Evolutionary conservation across 345 rosid genomes (phyloP).

Genomic region (Eutrema heterophyllum): DNA sequence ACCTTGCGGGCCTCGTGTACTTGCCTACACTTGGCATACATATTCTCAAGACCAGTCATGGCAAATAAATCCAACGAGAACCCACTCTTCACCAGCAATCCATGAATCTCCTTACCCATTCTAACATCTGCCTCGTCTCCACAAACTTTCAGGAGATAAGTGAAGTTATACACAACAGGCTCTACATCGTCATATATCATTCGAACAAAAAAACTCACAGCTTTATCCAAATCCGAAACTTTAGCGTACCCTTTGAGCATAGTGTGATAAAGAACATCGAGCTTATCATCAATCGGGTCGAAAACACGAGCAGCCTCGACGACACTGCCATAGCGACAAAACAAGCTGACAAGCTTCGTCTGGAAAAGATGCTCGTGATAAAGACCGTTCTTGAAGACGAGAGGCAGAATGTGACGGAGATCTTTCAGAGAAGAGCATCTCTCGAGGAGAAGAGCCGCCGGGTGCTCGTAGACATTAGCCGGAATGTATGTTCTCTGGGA

Average conservation of each 20-base stretch:
- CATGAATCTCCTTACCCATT: slow-evolving; percentile 54
- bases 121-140: slow-evolving; percentile 52
- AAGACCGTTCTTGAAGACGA: slow-evolving; percentile 58
- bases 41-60: neutral
- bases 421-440: slow-evolving; percentile 50
- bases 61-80: slow-evolving; percentile 53
- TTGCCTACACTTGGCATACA: too few relatives aligned
- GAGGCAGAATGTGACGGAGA: slow-evolving; percentile 62
- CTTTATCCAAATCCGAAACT: slow-evolving; percentile 42
- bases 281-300: slow-evolving; percentile 47
- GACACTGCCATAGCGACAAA: slow-evolving; percentile 60
- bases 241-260: slow-evolving; percentile 76
- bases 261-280: slow-evolving; percentile 66
- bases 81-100: slow-evolving; percentile 61
- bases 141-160: slow-evolving; percentile 18
- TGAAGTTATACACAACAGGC: too few relatives aligned
- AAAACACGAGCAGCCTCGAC: slow-evolving; percentile 67
- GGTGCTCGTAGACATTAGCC: slow-evolving; percentile 63
- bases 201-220: slow-evolving; percentile 46
- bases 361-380: slow-evolving; percentile 53
- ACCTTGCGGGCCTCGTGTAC: too few relatives aligned
- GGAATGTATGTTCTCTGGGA: slow-evolving; percentile 57
- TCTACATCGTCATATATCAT: slow-evolving; percentile 41
- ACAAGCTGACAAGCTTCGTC: slow-evolving; percentile 78
- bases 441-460: slow-evolving; percentile 70